phyloP scores from a whole-genome alignment of 176 grass and related monocot species.

The Eragrostis nindensis region DNA sequence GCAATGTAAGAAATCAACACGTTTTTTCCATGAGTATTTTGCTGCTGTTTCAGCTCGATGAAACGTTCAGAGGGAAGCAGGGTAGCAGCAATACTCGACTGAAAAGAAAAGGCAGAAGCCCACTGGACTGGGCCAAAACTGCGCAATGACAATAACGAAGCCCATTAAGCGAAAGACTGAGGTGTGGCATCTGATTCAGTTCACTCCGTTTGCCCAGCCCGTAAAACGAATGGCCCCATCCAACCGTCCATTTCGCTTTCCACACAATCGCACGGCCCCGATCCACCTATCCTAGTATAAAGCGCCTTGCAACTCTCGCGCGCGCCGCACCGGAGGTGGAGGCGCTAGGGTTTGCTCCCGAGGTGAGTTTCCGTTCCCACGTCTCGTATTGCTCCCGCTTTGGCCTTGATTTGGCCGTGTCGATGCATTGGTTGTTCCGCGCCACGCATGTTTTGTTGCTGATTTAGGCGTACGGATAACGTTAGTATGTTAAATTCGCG shows the following conservation, averaged over 20 bases:
- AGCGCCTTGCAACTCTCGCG: not conserved
- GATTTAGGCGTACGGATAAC: not conserved
- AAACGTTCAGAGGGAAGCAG: no score
- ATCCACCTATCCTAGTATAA: not conserved
- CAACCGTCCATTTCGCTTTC: not conserved
- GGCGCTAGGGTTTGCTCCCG: constrained; percentile 31
- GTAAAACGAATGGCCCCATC: not conserved
- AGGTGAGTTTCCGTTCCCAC: not conserved
- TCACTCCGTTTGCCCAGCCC: not conserved
- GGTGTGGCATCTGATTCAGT: no score
- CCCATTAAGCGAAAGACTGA: not conserved
- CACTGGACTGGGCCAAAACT: not conserved
- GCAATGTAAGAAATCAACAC: no score
- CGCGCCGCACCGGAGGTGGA: constrained; percentile 4
- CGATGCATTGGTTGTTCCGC: not conserved
- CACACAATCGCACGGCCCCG: not conserved
- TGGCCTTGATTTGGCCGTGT: not conserved
- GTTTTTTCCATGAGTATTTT: no score
- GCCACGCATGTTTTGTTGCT: not conserved
- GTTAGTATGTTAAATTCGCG: not conserved
- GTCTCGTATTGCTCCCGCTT: not conserved
- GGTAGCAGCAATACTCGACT: no score
- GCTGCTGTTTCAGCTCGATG: no score
- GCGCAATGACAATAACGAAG: not conserved
- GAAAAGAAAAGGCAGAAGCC: no score